Base-by-base conservation (phyloP, 768 basidiomycete species). In the Albatrellus ellisii region DNA sequence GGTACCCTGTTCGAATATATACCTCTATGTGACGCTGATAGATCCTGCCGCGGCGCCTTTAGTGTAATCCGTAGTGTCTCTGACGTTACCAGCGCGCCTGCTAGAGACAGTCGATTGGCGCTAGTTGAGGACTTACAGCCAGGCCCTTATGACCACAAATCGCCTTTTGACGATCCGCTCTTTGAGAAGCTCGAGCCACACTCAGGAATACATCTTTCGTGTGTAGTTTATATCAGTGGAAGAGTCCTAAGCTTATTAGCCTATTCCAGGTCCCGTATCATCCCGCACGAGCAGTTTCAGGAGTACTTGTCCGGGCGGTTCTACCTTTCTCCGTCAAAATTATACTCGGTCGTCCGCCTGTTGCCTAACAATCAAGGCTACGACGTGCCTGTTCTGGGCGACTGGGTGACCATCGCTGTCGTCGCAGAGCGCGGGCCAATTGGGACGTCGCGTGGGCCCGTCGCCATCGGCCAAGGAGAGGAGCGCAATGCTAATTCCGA, bases 401-500 rank as follows among this genome's bases (percentile, higher is more conserved):
- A 98, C 59, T 98, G 89, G 85, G 72, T 97, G 31, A 92, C 91
- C 5, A 87, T 99, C 36, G 94, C 89, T 2, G 92, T 98, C 4
- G 78, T 99, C 11, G 94, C 91, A 2, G 89, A 94, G 57, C 75
- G 90, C 17, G 80, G 89, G 2, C 80, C 79, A 6, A 65, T 92
- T 55, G 77, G 73, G 48, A 72, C 78, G 50, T 86, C 70, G 36
- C 73, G 70, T 44, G 77, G 80, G 24, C 82, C 81, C 37, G 74
- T 80, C 15, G 58, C 55, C 28, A 56, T 69, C 10, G 56, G 72
- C 6, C 70, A 61, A 25, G 60, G 58, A 9, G 66, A 65, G 21
- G 71, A 75, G 36, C 38, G 44, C 14, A 64, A 64, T 2, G 55
- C 56, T 41, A 41, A 25, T 3, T 36, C 33, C 20, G 27, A 40